Evolutionary conservation across 164 flowering plant genomes (phyloP), one percentile per base, ranked within the genome.

Genomic region (Cinnamomum chago): DNA sequence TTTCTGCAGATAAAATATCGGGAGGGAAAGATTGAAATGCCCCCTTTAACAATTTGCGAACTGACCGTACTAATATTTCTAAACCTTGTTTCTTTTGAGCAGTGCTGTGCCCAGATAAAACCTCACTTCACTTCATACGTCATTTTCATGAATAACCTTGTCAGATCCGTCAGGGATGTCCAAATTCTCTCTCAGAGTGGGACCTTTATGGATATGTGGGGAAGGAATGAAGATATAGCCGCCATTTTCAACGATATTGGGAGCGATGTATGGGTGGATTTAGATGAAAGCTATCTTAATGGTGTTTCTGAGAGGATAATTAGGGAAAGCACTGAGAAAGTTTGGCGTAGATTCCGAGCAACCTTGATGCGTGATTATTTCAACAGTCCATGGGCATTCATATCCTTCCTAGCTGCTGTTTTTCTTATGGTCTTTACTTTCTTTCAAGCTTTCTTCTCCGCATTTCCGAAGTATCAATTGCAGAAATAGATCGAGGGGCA

Each of bases 191-290:
- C 88, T 74, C 86, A 89, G 76, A 81, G 82, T 62, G 95, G 95
- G 35, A 90, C 91, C 24, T 76, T 92, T 67, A 90, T 90, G 77
- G 91, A 93, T 51, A 88, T 92, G 91, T 87, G 88, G 12, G 97
- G 98, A 17, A 92, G 83, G 70, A 93, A 90, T 73, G 84, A 84
- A 0, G 92, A 87, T 71, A 94, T 93, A 40, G 92, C 97, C 0
- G 90, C 90, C 47, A 83, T 93, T 24, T 90, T 93, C 82, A 90
- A 90, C 76, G 81, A 85, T 0, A 85, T 90, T 3, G 90, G 97
- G 75, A 86, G 84, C 77, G 95, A 93, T 33, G 5, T 33, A 3
- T 2, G 5, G 35, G 3, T 33, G 5, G 35, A 25, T 25, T 25
- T 1, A 1, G 2, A 25, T 0, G 2, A 25, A 25, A 25, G 1